phyloP scores from a whole-genome alignment of 495 filamentous ascomycete species.

The Chlorociboria aeruginascens region DNA sequence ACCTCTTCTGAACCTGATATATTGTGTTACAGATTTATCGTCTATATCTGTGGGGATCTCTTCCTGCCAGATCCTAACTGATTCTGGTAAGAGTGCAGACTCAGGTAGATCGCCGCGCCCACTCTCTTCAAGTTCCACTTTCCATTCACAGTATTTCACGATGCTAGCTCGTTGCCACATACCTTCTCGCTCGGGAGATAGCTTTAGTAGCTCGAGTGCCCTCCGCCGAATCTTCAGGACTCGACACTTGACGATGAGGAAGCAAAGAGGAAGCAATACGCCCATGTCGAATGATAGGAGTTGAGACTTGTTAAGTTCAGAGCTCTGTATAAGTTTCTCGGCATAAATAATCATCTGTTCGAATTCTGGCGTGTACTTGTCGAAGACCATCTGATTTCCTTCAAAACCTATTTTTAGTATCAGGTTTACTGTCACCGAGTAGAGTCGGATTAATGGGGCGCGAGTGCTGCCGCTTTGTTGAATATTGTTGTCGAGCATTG shows the following conservation, averaged over 20 bases:
- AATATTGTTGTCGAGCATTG: too few relatives aligned
- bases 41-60: background rate
- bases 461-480: background rate
- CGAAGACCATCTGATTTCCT: background rate
- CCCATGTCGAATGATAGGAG: conserved; percentile 5
- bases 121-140: conserved; percentile 3
- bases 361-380: conserved; percentile 2
- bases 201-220: background rate
- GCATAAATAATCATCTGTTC: background rate
- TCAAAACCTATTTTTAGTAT: background rate
- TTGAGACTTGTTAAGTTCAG: background rate
- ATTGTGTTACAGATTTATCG: background rate
- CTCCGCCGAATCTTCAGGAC: background rate
- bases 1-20: background rate
- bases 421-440: background rate
- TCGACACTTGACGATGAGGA: conserved; percentile 5
- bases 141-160: conserved; percentile 2
- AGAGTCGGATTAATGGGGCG: background rate
- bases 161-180: conserved; percentile 4
- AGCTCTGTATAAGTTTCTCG: background rate
- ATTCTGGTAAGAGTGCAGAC: background rate
- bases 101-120: background rate
- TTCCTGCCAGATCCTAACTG: conserved; percentile 1
- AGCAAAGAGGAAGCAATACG: conserved; percentile 3
- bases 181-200: conserved; percentile 5